Conservation (phyloP, 305 asterid genomes). For the Fraxinus paxiana region DNA sequence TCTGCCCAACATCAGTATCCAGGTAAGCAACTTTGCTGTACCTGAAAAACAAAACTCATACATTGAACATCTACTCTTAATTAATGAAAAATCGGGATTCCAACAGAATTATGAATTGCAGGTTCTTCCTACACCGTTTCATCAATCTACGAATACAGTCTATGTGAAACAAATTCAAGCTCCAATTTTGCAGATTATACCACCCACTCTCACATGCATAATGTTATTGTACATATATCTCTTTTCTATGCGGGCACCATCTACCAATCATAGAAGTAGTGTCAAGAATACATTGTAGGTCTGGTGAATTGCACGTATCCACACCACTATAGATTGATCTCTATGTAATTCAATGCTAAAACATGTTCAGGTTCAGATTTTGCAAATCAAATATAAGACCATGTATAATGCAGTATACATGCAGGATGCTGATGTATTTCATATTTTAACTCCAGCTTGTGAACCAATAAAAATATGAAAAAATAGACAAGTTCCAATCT, state of each 20-base stretch:
- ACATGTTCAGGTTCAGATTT: not conserved
- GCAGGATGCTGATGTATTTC: not conserved
- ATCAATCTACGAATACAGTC: not conserved
- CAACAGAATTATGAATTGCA: constrained; percentile 3
- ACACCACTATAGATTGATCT: not conserved
- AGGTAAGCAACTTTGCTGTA: constrained; percentile 81
- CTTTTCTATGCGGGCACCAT: not conserved
- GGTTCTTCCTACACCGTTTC: constrained; percentile 7
- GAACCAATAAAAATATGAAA: not conserved
- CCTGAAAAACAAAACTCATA: constrained; percentile 40
- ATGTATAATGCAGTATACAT: not conserved
- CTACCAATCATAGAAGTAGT: not conserved
- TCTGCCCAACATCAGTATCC: constrained; percentile 96
- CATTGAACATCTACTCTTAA: constrained; percentile 1
- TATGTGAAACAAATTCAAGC: constrained; percentile 1
- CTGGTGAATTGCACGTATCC: not conserved
- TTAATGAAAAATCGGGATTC: not conserved
- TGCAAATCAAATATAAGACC: not conserved
- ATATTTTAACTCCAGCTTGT: not conserved
- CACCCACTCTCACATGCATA: not conserved
- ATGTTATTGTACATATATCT: not conserved
- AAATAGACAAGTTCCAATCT: constrained; percentile 5
- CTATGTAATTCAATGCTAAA: not conserved
- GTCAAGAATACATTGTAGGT: not conserved
- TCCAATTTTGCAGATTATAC: constrained; percentile 6